Conservation (phyloP, 2,329 filamentous ascomycete genomes). For the Monosporascus cannonballus region DNA sequence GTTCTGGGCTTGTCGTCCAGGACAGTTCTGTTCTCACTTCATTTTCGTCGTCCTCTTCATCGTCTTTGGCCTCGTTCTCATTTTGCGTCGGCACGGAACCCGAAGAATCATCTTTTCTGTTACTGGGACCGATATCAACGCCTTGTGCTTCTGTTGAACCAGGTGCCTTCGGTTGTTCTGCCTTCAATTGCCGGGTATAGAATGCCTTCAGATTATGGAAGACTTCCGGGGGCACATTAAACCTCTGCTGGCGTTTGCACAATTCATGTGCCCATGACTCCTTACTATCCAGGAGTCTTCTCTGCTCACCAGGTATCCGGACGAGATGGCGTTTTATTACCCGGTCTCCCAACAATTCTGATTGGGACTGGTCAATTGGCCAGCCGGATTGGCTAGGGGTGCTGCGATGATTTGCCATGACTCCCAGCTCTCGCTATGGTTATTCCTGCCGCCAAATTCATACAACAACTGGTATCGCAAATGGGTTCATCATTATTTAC, state of each 20-base stretch:
- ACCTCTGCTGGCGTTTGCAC: constrained; percentile 12
- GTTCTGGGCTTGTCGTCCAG: constrained; percentile 10
- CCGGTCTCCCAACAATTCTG: constrained; percentile 21
- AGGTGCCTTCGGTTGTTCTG: constrained; percentile 1
- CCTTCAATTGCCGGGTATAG: constrained; percentile 10
- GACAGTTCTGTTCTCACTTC: not conserved
- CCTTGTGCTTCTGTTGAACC: not conserved
- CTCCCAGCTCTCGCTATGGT: not conserved
- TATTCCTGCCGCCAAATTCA: not conserved
- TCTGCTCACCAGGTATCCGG: constrained; percentile 42
- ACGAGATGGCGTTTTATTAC: constrained; percentile 35
- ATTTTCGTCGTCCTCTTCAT: constrained; percentile 1
- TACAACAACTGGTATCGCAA: not conserved
- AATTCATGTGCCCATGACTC: constrained; percentile 31
- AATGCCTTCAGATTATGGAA: constrained; percentile 19
- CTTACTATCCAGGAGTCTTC: constrained; percentile 36
- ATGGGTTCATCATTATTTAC: not conserved
- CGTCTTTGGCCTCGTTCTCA: not conserved
- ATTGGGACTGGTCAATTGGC: constrained; percentile 9
- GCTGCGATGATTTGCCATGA: not conserved
- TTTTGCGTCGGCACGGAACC: constrained; percentile 1
- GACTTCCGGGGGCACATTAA: constrained; percentile 29
- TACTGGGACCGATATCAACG: not conserved
- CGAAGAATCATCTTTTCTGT: constrained; percentile 1
- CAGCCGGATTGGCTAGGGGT: constrained; percentile 2